Base-by-base conservation (phyloP, 768 basidiomycete genomes). In the Boletus rubescentipes region DNA sequence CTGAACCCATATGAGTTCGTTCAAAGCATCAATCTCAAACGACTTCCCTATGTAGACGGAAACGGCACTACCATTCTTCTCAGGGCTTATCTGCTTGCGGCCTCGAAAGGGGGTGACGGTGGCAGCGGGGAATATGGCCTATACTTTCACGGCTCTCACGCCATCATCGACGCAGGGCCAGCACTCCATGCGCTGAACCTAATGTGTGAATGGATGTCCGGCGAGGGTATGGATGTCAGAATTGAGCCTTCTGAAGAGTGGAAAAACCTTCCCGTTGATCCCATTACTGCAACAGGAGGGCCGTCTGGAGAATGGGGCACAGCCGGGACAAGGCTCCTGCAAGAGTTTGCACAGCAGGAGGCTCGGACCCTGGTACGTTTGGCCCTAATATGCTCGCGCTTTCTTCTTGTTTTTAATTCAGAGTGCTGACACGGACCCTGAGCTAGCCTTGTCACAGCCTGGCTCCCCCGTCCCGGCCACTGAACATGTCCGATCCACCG, bases 211-310 rank as follows among this genome's bases (percentile, higher is more conserved):
- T 66, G 67, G 62, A 64, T 64, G 1, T 61, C 63, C 14, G 46
- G 38, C 3, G 44, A 48, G 5, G 60, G 59, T 0, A 51, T 65
- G 46, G 49, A 55, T 6, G 39, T 65, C 32, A 32, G 0, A 10
- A 49, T 62, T 4, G 38, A 54, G 0, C 54, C 46, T 38, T 55
- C 34, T 12, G 52, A 64, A 26, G 66, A 69, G 34, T 65, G 65
- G 65, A 59, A 51, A 20, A 59, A 67, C 36, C 62, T 67, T 16
- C 67, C 67, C 1, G 54, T 57, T 5, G 67, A 68, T 21, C 65
- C 62, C 6, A 55, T 67, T 23, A 51, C 50, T 30, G 67, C 66
- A 1, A 69, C 53, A 0, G 66, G 67, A 11, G 65, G 66, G 5
- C 51, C 32, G 9, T 54, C 41, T n/a, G 16, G 46, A 3, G 59